Evolutionary conservation across 2,329 filamentous ascomycete genomes (phyloP).

Genomic region (Ascochyta rabiei): DNA sequence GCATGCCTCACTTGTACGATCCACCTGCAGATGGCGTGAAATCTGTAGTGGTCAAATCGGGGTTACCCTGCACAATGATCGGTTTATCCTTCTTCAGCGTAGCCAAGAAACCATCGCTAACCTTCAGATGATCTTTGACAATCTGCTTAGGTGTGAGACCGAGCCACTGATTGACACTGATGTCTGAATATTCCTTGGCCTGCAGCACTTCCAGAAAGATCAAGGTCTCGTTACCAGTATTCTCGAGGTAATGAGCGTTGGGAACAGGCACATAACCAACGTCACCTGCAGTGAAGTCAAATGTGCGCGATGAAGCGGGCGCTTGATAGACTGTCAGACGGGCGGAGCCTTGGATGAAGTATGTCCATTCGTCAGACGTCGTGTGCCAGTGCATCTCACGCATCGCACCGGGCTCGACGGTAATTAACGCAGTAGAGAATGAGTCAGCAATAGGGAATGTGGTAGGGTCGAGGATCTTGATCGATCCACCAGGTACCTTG

Average conservation of each 20-base stretch:
- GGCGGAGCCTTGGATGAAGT: constrained; percentile 63
- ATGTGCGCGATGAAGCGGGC: constrained; percentile 58
- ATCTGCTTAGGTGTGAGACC: constrained; percentile 55
- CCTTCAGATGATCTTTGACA: constrained; percentile 42
- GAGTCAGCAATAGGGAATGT: constrained; percentile 63
- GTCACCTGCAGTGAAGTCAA: constrained; percentile 65
- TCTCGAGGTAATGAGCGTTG: constrained; percentile 66
- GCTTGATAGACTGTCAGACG: constrained; percentile 63
- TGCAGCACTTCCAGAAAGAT: constrained; percentile 66
- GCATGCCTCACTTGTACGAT: neutral
- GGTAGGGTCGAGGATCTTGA: constrained; percentile 64
- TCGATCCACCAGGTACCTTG: constrained; percentile 60
- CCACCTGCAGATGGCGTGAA: constrained; percentile 29
- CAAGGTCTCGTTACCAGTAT: constrained; percentile 63
- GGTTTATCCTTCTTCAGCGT: constrained; percentile 48
- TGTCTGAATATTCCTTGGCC: constrained; percentile 59
- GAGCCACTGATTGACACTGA: constrained; percentile 64
- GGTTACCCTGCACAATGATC: constrained; percentile 48
- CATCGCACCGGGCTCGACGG: constrained; percentile 67
- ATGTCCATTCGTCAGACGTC: constrained; percentile 65
- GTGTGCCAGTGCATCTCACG: constrained; percentile 70
- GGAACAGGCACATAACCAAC: constrained; percentile 64
- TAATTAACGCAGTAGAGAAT: constrained; percentile 64
- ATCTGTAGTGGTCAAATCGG: constrained; percentile 45
- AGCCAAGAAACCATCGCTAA: constrained; percentile 33